These are phyloP conservation scores for Leptomonas pyrrhocoris DNA, from an alignment of 208 protist species.

Conservation along the genomic window DNA sequence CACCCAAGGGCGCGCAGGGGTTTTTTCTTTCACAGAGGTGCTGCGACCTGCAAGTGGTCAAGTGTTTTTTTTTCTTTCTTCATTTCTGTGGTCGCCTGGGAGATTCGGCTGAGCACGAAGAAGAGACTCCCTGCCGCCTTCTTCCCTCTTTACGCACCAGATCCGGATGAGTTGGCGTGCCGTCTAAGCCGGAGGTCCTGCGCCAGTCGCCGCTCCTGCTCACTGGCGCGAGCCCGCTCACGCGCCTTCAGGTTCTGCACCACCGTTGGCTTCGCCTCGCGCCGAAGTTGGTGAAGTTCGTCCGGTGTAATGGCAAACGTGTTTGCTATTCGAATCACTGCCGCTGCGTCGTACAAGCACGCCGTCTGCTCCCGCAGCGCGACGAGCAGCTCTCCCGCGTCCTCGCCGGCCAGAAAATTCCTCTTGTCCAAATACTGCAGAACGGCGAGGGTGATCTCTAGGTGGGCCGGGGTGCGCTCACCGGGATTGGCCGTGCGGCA, in stretches of 20 bases:
- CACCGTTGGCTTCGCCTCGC: conserved; percentile 29
- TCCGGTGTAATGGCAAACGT: conserved; percentile 28
- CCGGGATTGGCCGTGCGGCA: conserved; percentile 21
- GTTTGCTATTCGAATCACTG: conserved; percentile 34
- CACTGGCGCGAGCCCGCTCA: conserved; percentile 10
- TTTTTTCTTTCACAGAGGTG: no score
- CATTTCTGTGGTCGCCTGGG: no score
- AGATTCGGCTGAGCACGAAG: no score
- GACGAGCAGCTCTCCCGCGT: conserved; percentile 47
- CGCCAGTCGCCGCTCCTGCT: conserved; percentile 30
- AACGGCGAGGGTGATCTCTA: conserved; percentile 58
- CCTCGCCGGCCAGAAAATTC: conserved; percentile 32
- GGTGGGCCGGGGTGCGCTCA: conserved; percentile 39
- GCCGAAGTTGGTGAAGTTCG: conserved; percentile 50
- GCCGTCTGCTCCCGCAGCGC: conserved; percentile 30
- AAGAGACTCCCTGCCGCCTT: no score
- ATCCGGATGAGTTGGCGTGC: not conserved
- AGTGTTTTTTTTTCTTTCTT: no score
- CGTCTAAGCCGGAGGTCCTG: conserved; percentile 26
- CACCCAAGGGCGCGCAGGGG: no score
- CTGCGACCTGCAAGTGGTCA: no score
- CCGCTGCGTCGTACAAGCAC: conserved; percentile 43
- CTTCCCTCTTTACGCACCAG: not conserved
- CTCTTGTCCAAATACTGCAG: conserved; percentile 49
- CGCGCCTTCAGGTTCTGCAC: conserved; percentile 30